phyloP scores from a whole-genome alignment of 768 basidiomycete species.

The Bullera alba region DNA sequence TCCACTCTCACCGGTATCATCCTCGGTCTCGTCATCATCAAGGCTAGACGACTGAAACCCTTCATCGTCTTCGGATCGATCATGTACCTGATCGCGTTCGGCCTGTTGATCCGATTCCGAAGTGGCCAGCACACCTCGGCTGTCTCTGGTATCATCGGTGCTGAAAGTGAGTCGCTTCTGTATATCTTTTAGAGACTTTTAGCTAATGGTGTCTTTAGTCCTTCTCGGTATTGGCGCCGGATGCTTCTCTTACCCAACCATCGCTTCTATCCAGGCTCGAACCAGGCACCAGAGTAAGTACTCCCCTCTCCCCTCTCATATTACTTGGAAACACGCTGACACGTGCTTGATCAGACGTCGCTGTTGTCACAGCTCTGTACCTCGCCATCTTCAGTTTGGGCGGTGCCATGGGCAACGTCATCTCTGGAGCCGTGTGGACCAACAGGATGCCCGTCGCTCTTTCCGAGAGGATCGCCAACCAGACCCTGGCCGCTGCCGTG shows the following conservation, averaged over 20 bases:
- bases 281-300: constrained; percentile 25
- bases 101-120: constrained; percentile 36
- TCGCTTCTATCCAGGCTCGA: constrained; percentile 28
- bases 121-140: constrained; percentile 4
- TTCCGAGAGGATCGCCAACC: constrained; percentile 12
- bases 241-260: constrained; percentile 38
- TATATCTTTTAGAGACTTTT: too few relatives aligned
- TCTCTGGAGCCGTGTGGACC: constrained; percentile 45
- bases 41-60: constrained; percentile 32
- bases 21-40: constrained; percentile 37
- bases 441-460: constrained; percentile 24
- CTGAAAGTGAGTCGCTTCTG: too few relatives aligned
- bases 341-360: constrained; percentile 8
- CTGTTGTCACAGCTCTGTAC: constrained; percentile 24
- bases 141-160: constrained; percentile 26
- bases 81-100: constrained; percentile 38
- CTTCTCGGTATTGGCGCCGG: constrained; percentile 33
- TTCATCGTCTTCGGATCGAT: constrained; percentile 38
- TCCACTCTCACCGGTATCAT: constrained; percentile 34
- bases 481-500: constrained; percentile 23
- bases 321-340: constrained; percentile 1
- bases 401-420: constrained; percentile 32
- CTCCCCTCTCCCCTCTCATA: background rate
- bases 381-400: constrained; percentile 24
- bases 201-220: too few relatives aligned